A percentile compares a stretch with the other conserved stretches of the same genome.
Evolutionary conservation across 331 rosid species (phyloP).

Genomic region (Malus hybrid): DNA sequence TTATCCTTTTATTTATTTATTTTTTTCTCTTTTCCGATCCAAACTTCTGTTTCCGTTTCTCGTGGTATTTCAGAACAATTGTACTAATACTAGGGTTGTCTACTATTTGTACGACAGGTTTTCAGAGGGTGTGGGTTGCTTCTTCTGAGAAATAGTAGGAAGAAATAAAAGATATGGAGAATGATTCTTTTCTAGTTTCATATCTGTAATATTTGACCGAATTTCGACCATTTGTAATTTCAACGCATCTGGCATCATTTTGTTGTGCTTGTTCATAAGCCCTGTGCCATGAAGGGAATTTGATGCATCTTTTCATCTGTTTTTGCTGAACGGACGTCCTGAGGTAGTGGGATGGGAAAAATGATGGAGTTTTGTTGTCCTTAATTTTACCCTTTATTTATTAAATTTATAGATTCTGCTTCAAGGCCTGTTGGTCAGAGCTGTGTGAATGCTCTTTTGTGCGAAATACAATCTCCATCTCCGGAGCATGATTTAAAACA

Average conservation of each 20-base stretch:
- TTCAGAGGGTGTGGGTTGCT: constrained; percentile 5
- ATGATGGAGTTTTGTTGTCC: not conserved
- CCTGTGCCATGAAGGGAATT: constrained; percentile 12
- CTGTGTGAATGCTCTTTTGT: not conserved
- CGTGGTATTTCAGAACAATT: not conserved
- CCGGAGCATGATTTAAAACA: no score
- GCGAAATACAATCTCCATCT: no score
- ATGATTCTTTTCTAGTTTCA: constrained; percentile 9
- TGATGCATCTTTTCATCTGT: not conserved
- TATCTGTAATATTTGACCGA: constrained; percentile 6
- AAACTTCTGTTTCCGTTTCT: constrained; percentile 22
- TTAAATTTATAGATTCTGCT: not conserved
- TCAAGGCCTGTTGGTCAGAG: not conserved
- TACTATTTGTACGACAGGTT: constrained; percentile 6
- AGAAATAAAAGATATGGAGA: constrained; percentile 23
- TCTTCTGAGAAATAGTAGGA: not conserved
- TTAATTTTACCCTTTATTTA: not conserved
- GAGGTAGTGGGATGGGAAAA: not conserved
- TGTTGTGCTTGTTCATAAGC: constrained; percentile 7
- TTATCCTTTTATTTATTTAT: not conserved
- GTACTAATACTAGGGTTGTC: not conserved
- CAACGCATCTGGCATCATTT: not conserved
- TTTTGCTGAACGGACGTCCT: not conserved
- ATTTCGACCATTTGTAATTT: constrained; percentile 7
- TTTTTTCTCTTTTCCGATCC: not conserved